phyloP scores from a whole-genome alignment of 768 basidiomycete species.

The Inosperma sp. region DNA sequence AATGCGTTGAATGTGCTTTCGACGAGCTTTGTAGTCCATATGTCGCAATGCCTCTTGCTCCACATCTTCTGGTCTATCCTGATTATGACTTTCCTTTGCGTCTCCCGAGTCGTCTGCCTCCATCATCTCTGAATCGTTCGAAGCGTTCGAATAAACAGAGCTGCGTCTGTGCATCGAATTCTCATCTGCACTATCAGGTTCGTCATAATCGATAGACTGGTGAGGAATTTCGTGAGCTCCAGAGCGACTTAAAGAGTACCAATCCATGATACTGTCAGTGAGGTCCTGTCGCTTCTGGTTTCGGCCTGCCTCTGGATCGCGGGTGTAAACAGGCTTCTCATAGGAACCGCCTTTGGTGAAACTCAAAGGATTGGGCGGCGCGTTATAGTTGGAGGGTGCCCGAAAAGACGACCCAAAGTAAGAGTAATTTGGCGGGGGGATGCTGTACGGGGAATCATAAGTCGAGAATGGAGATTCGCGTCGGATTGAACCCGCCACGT shows the following conservation, averaged over 20 bases:
- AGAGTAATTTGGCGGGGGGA: conserved; percentile 45
- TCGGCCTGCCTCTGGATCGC: conserved; percentile 9
- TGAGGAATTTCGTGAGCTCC: conserved; percentile 20
- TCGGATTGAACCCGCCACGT: too few relatives aligned
- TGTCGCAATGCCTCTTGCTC: conserved; percentile 54
- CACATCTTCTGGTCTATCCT: conserved; percentile 49
- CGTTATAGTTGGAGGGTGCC: not conserved
- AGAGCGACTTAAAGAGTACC: conserved; percentile 40
- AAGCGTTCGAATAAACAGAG: conserved; percentile 42
- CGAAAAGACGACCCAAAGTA: conserved; percentile 27
- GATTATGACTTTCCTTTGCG: conserved; percentile 45
- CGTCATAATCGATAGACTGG: not conserved
- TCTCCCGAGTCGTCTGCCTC: conserved; percentile 73
- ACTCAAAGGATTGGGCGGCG: not conserved
- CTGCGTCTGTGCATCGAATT: conserved; percentile 33
- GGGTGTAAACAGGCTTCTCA: too few relatives aligned
- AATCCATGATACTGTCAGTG: conserved; percentile 48
- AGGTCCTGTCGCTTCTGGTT: conserved; percentile 41
- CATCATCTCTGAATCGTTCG: conserved; percentile 45
- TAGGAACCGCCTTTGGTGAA: not conserved
- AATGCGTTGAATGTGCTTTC: conserved; percentile 59
- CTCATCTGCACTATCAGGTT: conserved; percentile 7
- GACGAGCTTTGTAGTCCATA: conserved; percentile 64
- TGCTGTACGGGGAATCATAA: conserved; percentile 59
- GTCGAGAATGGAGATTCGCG: conserved; percentile 54